Evolutionary conservation across 768 basidiomycete species (phyloP), one percentile per base, ranked within the genome.

Genomic region (Auriscalpium microsporum): DNA sequence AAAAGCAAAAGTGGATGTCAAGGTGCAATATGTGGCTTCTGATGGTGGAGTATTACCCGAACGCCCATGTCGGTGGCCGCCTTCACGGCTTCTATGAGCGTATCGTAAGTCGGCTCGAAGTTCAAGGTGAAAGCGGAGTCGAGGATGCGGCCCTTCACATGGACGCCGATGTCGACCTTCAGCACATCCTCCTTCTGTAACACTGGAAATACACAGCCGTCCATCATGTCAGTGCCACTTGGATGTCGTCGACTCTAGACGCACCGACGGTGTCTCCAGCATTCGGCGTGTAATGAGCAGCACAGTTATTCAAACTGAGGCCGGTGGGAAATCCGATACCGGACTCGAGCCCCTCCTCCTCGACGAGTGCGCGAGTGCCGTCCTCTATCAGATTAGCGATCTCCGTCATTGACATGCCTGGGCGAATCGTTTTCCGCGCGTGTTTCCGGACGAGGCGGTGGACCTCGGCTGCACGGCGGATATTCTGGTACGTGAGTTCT

Each of bases 301-400:
- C 96, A 61, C 92, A 93, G 65, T 96, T 76, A 68, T 99, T 99
- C 61, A 93, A 69, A 70, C 86, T 94, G 60, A 98, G 73, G 38
- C 96, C 96, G 9, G 95, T 98, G 33, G 96, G 96, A 72, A 99
- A 99, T 1, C 94, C 96, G 59, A 99, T 78, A 2, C 96, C 96
- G 42, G 81, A 73, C 56, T 93, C 82, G 52, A 92, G 68, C 10
- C 91, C 93, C 60, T 85, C 82, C 72, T 89, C 94, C 71, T 98
- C 96, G 0, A 95, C 94, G 35, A 98, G 73, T 2, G 93, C 85
- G 50, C 96, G 79, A 23, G 88, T 91, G 9, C 90, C 88, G 62
- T 94, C 84, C 71, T 99, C 96, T 64, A 99, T 94, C 63, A 84
- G 78, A 57, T 98, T 84, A 35, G 85, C 94, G 61, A 99, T 96